phyloP scores from a whole-genome alignment of 2,329 filamentous ascomycete species.

The Dendryphion nanum region DNA sequence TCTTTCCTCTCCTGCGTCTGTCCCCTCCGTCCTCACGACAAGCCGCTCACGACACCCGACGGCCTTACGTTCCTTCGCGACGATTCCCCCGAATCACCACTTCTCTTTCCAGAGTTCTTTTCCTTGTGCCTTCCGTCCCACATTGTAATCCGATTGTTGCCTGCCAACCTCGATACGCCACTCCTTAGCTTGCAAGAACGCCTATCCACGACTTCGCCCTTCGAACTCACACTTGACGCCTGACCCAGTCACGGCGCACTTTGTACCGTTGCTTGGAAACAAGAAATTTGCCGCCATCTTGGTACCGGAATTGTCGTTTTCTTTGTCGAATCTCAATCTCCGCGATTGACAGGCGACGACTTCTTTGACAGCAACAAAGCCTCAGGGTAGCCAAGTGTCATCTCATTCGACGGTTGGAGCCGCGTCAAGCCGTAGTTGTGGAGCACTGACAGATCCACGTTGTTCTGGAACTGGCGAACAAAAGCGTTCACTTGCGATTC shows the following conservation, averaged over 20 bases:
- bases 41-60: constrained; percentile 1
- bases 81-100: constrained; percentile 37
- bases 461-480: constrained; percentile 18
- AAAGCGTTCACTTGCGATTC: constrained; percentile 14
- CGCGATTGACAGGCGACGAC: background rate
- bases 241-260: constrained; percentile 19
- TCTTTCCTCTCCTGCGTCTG: constrained; percentile 12
- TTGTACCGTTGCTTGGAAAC: constrained; percentile 17
- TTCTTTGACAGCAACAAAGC: constrained; percentile 11
- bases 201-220: background rate
- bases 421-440: constrained; percentile 12
- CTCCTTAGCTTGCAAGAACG: constrained; percentile 20
- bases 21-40: background rate
- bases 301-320: no score
- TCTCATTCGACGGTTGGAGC: constrained; percentile 5
- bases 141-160: constrained; percentile 19
- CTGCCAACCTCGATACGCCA: constrained; percentile 18
- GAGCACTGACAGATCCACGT: constrained; percentile 9
- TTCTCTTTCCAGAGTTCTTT: constrained; percentile 23
- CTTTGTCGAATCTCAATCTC: background rate
- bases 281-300: no score
- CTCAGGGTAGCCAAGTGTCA: background rate
- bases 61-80: constrained; percentile 22
- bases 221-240: constrained; percentile 4
- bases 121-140: constrained; percentile 15